These are phyloP conservation scores for Closterium sp. DNA, from an alignment of 139 green algal species.

Conservation along the genomic window DNA sequence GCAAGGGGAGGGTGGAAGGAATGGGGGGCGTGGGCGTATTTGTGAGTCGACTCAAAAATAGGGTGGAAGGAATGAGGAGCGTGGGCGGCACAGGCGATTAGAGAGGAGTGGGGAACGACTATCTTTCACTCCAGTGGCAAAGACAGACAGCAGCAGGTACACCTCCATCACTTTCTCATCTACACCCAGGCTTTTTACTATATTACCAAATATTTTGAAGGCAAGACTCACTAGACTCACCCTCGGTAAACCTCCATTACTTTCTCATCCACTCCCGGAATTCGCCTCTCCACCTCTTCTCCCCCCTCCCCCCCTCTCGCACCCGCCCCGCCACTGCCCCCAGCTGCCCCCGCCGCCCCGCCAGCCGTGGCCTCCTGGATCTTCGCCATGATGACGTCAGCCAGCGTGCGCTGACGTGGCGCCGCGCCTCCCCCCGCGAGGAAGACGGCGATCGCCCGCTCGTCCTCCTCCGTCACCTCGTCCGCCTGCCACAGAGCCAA, in stretches of 20 bases:
- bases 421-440: conserved; percentile 42
- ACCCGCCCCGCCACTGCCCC: not conserved
- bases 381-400: conserved; percentile 85
- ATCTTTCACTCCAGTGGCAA: too few relatives aligned
- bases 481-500: not conserved
- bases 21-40: too few relatives aligned
- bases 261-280: conserved; percentile 71
- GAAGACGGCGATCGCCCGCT: conserved; percentile 81
- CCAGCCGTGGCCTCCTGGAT: conserved; percentile 64
- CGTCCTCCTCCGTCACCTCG: conserved; percentile 62
- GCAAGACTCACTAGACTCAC: too few relatives aligned
- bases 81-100: not conserved
- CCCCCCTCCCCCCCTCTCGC: not conserved
- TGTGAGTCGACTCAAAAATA: too few relatives aligned
- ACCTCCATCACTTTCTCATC: conserved; percentile 64
- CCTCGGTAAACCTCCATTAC: conserved; percentile 29
- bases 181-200: too few relatives aligned
- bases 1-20: not conserved
- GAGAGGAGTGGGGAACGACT: too few relatives aligned
- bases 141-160: too few relatives aligned
- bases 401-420: conserved; percentile 67
- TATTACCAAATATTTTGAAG: too few relatives aligned
- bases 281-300: not conserved
- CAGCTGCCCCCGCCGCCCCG: not conserved
- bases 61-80: not conserved